Percentiles rank a stretch among this genome's conserved stretches.
Conservation (phyloP, 169 alveolate species). For the Blepharisma undulans region DNA sequence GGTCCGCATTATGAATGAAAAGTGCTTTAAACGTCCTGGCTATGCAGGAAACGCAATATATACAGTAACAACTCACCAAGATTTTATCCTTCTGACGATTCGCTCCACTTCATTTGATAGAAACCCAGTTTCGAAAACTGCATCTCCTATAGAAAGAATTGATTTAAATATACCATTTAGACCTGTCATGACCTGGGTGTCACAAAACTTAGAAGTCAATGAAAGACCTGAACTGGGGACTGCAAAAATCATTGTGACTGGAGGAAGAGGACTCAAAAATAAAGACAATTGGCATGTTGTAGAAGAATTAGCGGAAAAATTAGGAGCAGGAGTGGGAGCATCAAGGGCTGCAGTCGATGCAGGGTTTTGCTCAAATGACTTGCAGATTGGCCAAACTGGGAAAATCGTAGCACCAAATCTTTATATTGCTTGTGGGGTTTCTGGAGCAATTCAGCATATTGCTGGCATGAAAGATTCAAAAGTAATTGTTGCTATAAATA, state of each 20-base stretch:
- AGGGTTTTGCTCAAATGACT: slow-evolving; percentile 68
- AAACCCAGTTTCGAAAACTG: slow-evolving; percentile 42
- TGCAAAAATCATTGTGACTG: slow-evolving; percentile 78
- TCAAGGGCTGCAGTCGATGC: slow-evolving; percentile 88
- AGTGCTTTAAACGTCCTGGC: slow-evolving; percentile 69
- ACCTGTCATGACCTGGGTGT: slow-evolving; percentile 42
- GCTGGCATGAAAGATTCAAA: slow-evolving; percentile 89
- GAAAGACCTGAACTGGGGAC: slow-evolving; percentile 78
- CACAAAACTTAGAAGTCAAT: slow-evolving; percentile 53
- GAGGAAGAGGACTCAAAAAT: slow-evolving; percentile 84
- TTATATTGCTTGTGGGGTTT: slow-evolving; percentile 88
- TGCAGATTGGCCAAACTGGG: slow-evolving; percentile 90
- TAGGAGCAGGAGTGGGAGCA: slow-evolving; percentile 85
- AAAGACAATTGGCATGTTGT: slow-evolving; percentile 70
- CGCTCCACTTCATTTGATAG: slow-evolving; percentile 78
- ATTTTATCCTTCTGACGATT: slow-evolving; percentile 60
- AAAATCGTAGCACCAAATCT: slow-evolving; percentile 91
- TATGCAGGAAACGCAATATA: slow-evolving; percentile 84
- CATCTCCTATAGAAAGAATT: slow-evolving; percentile 44
- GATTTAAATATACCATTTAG: slow-evolving; percentile 43
- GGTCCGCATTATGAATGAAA: slow-evolving; percentile 52
- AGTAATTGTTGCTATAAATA: slow-evolving; percentile 89
- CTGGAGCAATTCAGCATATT: slow-evolving; percentile 91
- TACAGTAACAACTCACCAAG: slow-evolving; percentile 58
- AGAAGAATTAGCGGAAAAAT: slow-evolving; percentile 70